These are phyloP conservation scores for Peziza echinospora DNA, from an alignment of 495 filamentous ascomycete genomes.

Conservation along the genomic window DNA sequence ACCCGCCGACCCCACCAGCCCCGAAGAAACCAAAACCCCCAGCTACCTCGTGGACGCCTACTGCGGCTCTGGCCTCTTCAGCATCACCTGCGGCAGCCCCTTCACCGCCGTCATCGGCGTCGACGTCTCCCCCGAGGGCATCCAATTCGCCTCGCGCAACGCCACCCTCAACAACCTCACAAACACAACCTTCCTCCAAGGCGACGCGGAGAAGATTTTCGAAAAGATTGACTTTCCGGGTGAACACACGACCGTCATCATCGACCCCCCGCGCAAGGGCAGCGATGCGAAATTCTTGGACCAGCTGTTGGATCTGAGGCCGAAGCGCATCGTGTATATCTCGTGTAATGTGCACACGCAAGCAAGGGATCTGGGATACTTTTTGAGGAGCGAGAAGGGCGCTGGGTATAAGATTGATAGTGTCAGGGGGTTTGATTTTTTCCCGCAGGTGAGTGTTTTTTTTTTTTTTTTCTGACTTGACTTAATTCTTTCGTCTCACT, in stretches of 20 bases:
- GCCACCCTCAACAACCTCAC: slow-evolving; percentile 54
- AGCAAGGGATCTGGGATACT: slow-evolving; percentile 53
- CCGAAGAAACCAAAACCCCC: slow-evolving; percentile 8
- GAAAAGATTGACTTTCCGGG: slow-evolving; percentile 42
- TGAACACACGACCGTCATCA: slow-evolving; percentile 66
- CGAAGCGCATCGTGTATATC: slow-evolving; percentile 69
- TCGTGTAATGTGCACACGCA: slow-evolving; percentile 97
- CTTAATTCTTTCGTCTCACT: neutral
- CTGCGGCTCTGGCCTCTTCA: slow-evolving; percentile 91
- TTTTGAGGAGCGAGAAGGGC: slow-evolving; percentile 23
- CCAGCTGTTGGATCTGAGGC: slow-evolving; percentile 56
- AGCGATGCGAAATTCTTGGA: slow-evolving; percentile 66
- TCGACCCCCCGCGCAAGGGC: slow-evolving; percentile 88
- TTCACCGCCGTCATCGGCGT: slow-evolving; percentile 51
- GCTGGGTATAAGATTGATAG: slow-evolving; percentile 73
- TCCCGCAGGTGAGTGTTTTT: slow-evolving; percentile 40
- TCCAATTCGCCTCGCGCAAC: slow-evolving; percentile 52
- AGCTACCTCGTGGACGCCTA: slow-evolving; percentile 90
- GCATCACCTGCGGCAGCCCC: slow-evolving; percentile 66
- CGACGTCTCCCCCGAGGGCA: slow-evolving; percentile 49
- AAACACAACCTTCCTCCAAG: slow-evolving; percentile 49
- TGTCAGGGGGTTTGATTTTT: slow-evolving; percentile 86
- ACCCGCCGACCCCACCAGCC: slow-evolving; percentile 10
- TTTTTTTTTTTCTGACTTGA: neutral
- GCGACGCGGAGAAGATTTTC: slow-evolving; percentile 69